phyloP scores from a whole-genome alignment of 768 basidiomycete genomes.

The Tylopilus subfusipes region DNA sequence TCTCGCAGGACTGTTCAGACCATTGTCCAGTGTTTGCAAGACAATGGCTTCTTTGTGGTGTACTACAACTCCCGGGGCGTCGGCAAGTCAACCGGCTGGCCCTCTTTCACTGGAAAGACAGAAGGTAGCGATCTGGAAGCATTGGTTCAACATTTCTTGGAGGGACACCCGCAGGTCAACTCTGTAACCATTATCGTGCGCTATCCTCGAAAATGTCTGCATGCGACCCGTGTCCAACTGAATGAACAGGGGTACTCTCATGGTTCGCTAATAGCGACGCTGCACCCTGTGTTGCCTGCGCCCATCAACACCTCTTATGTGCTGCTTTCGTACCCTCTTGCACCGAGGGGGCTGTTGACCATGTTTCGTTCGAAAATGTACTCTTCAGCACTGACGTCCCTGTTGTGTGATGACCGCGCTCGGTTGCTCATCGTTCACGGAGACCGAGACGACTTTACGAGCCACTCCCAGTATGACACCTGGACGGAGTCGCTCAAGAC shows the following conservation, averaged over 20 bases:
- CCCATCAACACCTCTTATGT: conserved; percentile 60
- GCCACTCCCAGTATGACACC: conserved; percentile 45
- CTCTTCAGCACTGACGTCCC: conserved; percentile 43
- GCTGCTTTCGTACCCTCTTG: conserved; percentile 74
- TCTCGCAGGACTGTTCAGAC: conserved; percentile 38
- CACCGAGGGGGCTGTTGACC: conserved; percentile 64
- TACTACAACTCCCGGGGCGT: conserved; percentile 78
- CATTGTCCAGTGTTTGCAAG: conserved; percentile 41
- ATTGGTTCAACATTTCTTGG: conserved; percentile 53
- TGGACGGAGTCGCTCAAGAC: conserved; percentile 48
- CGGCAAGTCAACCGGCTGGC: conserved; percentile 67
- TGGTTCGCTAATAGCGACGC: conserved; percentile 69
- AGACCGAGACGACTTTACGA: conserved; percentile 69
- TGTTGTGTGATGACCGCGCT: conserved; percentile 44
- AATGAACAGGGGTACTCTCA: conserved; percentile 75
- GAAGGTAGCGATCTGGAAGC: conserved; percentile 71
- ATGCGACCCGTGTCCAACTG: conserved; percentile 3
- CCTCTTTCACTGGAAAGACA: conserved; percentile 66
- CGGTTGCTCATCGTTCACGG: conserved; percentile 66
- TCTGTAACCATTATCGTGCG: conserved; percentile 61
- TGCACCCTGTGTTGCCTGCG: conserved; percentile 52
- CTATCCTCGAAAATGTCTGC: conserved; percentile 8
- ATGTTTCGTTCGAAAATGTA: conserved; percentile 62
- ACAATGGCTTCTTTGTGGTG: conserved; percentile 53
- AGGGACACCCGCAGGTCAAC: conserved; percentile 38